phyloP scores from a whole-genome alignment of 2,329 filamentous ascomycete genomes.

The Penicillium aurantiogriseum region DNA sequence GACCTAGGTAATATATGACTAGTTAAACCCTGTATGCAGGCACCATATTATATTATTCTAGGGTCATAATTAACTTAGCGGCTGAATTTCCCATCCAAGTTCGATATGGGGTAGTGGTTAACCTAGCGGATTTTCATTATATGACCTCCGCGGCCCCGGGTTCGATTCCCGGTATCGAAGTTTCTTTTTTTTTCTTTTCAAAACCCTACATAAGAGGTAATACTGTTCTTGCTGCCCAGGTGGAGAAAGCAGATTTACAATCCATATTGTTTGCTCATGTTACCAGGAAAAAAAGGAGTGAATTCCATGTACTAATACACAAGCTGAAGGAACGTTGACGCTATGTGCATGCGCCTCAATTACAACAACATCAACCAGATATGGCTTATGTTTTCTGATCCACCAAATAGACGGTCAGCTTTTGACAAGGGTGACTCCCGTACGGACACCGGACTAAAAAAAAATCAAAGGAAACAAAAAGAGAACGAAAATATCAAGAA shows the following conservation, averaged over 20 bases:
- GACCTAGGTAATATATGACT: too few species aligned
- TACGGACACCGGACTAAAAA: not conserved
- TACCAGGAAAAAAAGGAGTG: not conserved
- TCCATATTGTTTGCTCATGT: too few species aligned
- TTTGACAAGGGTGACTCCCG: not conserved
- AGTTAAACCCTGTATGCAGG: too few species aligned
- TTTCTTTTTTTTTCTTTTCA: not conserved
- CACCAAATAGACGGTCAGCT: conserved; percentile 11
- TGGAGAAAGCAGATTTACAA: too few species aligned
- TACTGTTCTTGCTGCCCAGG: not conserved
- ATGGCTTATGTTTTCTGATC: conserved; percentile 2
- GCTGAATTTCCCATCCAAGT: not conserved
- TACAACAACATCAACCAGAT: conserved; percentile 4
- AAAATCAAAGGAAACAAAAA: not conserved
- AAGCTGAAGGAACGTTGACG: conserved; percentile 2
- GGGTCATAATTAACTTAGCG: not conserved
- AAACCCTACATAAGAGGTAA: not conserved
- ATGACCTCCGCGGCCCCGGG: conserved; percentile 1
- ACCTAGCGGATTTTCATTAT: conserved; percentile 5
- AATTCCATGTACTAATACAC: conserved; percentile 5
- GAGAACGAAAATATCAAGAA: not conserved
- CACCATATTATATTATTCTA: rapidly evolving
- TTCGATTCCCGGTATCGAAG: conserved; percentile 9
- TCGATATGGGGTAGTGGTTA: conserved; percentile 8
- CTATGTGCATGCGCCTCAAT: not conserved